phyloP scores from a whole-genome alignment of 2,329 filamentous ascomycete species.

The Penicillium sp. region DNA sequence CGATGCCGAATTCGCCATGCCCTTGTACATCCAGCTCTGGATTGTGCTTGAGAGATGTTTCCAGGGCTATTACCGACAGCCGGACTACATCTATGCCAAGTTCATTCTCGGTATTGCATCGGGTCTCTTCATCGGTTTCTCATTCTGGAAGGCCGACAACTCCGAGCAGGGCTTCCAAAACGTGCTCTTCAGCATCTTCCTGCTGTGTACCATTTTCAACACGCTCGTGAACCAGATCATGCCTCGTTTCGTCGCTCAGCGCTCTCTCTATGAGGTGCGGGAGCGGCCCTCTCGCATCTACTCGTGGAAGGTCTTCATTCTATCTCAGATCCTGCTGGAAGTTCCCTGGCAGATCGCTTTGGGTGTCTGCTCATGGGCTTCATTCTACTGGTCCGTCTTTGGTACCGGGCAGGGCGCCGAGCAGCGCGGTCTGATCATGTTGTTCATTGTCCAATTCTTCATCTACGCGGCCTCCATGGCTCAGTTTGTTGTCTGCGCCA shows the following conservation, averaged over 20 bases:
- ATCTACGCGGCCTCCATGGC: slow-evolving; percentile 20
- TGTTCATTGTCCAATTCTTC: slow-evolving; percentile 24
- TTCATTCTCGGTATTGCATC: slow-evolving; percentile 58
- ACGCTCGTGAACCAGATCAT: slow-evolving; percentile 57
- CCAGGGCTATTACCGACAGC: slow-evolving; percentile 83
- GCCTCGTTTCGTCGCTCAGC: slow-evolving; percentile 79
- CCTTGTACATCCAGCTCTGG: slow-evolving; percentile 63
- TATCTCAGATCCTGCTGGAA: slow-evolving; percentile 80
- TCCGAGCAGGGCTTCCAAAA: slow-evolving; percentile 76
- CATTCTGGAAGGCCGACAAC: slow-evolving; percentile 69
- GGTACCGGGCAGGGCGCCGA: slow-evolving; percentile 12
- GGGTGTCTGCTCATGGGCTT: slow-evolving; percentile 21
- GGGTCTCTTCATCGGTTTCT: slow-evolving; percentile 74
- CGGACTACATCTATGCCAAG: slow-evolving; percentile 82
- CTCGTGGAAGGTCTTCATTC: slow-evolving; percentile 79
- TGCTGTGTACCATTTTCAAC: slow-evolving; percentile 58
- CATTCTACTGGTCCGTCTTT: slow-evolving; percentile 24
- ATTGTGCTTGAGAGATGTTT: slow-evolving; percentile 70
- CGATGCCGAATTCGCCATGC: slow-evolving; percentile 70
- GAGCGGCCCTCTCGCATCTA: slow-evolving; percentile 81
- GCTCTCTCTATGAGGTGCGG: slow-evolving; percentile 76
- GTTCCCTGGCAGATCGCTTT: slow-evolving; percentile 69
- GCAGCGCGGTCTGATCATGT: slow-evolving; percentile 15
- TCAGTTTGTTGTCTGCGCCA: slow-evolving; percentile 11
- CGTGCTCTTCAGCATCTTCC: slow-evolving; percentile 80